Conservation (phyloP, 352 stramenopile genomes). For the Globisporangium perplexum region DNA sequence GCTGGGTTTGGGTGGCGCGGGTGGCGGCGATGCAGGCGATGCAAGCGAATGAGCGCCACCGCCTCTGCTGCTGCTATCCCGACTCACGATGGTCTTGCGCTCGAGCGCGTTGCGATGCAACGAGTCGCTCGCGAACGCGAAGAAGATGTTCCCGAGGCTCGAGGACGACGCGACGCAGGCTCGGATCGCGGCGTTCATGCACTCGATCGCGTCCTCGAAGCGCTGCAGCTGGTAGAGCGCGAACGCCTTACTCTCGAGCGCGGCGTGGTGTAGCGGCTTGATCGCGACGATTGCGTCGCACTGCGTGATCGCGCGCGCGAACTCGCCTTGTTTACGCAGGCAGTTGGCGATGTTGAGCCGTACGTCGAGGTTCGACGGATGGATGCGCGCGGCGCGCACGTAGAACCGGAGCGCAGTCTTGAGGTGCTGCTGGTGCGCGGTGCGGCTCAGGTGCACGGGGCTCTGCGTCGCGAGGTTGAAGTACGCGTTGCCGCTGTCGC, state of each 20-base stretch:
- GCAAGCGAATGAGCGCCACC: neutral
- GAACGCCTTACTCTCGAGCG: slow-evolving; percentile 56
- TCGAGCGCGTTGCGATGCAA: slow-evolving; percentile 58
- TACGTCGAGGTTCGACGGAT: slow-evolving; percentile 54
- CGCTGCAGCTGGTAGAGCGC: slow-evolving; percentile 43
- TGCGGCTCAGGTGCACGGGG: slow-evolving; percentile 28
- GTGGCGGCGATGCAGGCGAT: neutral
- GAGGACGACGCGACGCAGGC: slow-evolving; percentile 52
- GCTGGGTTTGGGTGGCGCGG: too few relatives aligned
- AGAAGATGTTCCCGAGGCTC: slow-evolving; percentile 57
- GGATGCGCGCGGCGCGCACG: slow-evolving; percentile 44
- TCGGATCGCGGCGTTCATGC: slow-evolving; percentile 53
- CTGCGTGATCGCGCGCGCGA: slow-evolving; percentile 38
- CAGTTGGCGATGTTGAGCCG: slow-evolving; percentile 69
- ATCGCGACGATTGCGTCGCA: slow-evolving; percentile 38
- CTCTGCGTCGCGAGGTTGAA: slow-evolving; percentile 54
- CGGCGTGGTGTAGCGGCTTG: slow-evolving; percentile 43
- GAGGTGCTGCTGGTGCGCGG: slow-evolving; percentile 31
- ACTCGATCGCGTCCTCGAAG: slow-evolving; percentile 35
- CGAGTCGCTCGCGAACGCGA: slow-evolving; percentile 40
- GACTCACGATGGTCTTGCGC: slow-evolving; percentile 35
- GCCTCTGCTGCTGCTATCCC: slow-evolving; percentile 2
- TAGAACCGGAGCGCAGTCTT: slow-evolving; percentile 64
- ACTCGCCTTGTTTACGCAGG: slow-evolving; percentile 41
- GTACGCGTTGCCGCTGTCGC: slow-evolving; percentile 71